These are phyloP conservation scores for Insectozyma bohioensis DNA, from an alignment of 1,139 yeast species.

Conservation along the genomic window DNA sequence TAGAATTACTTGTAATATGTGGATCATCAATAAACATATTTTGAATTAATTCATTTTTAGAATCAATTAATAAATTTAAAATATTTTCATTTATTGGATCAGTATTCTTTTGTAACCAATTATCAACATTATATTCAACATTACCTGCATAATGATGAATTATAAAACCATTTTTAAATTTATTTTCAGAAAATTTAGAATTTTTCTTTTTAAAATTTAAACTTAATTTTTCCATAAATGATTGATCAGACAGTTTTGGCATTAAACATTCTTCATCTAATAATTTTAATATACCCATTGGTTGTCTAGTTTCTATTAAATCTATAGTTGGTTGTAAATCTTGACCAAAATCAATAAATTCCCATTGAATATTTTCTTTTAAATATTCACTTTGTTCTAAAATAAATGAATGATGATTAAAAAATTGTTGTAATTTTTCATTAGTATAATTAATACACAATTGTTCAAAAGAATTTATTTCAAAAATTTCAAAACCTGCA, in stretches of 20 bases:
- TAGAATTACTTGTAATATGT: slow-evolving; percentile 12
- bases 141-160: slow-evolving; percentile 93
- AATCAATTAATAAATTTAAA: slow-evolving; percentile 53
- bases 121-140: slow-evolving; percentile 88
- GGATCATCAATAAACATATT: slow-evolving; percentile 27
- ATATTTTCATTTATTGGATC: slow-evolving; percentile 88
- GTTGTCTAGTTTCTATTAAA: slow-evolving; percentile 73
- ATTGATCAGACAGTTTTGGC: slow-evolving; percentile 82
- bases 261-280: slow-evolving; percentile 95
- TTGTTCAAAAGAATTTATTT: slow-evolving; percentile 91
- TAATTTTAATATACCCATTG: slow-evolving; percentile 85
- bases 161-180: slow-evolving; percentile 67
- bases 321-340: slow-evolving; percentile 95
- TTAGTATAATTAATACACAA: slow-evolving; percentile 95
- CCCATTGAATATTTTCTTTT: slow-evolving; percentile 94
- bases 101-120: slow-evolving; percentile 93
- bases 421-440: slow-evolving; percentile 93
- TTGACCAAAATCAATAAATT: slow-evolving; percentile 94
- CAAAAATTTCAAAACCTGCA: slow-evolving; percentile 96
- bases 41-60: slow-evolving; percentile 52
- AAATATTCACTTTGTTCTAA: slow-evolving; percentile 95
- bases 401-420: slow-evolving; percentile 97
- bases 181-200: slow-evolving; percentile 68
- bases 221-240: slow-evolving; percentile 80
- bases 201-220: slow-evolving; percentile 60